phyloP scores from a whole-genome alignment of 2,329 filamentous ascomycete species.

The Cladosporium austrohemisphaericum region DNA sequence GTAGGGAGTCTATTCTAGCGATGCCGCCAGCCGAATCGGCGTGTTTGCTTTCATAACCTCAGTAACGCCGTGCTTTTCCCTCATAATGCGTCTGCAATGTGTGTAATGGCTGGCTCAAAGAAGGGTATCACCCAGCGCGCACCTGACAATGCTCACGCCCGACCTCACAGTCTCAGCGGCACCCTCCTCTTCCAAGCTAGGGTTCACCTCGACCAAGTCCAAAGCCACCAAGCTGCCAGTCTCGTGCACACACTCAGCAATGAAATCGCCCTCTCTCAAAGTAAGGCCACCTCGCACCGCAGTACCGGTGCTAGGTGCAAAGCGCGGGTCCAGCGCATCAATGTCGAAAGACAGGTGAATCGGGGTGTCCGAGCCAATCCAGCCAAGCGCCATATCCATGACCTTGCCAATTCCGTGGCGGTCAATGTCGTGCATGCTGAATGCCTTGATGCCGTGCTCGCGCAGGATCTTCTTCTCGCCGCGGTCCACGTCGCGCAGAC shows the following conservation, averaged over 20 bases:
- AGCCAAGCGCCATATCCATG: conserved; percentile 96
- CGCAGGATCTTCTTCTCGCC: conserved; percentile 89
- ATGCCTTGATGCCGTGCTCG: conserved; percentile 88
- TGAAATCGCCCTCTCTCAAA: conserved; percentile 92
- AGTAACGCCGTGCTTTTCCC: neutral
- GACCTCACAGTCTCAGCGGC: conserved; percentile 84
- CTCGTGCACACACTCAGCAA: conserved; percentile 66
- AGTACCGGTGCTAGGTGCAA: conserved; percentile 93
- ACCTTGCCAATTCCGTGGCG: conserved; percentile 89
- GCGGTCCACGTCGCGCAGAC: conserved; percentile 85
- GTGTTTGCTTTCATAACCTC: neutral
- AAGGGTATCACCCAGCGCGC: conserved; percentile 86
- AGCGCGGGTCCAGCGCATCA: conserved; percentile 91
- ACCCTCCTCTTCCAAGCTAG: conserved; percentile 51
- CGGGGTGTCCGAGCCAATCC: conserved; percentile 90
- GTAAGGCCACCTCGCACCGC: conserved; percentile 91
- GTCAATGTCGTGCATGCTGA: conserved; percentile 98
- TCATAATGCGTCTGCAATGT: neutral
- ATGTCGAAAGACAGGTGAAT: conserved; percentile 98
- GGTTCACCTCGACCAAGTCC: conserved; percentile 55
- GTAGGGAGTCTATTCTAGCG: neutral
- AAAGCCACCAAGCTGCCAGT: conserved; percentile 56
- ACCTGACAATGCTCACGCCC: conserved; percentile 85
- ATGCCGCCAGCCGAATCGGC: neutral
- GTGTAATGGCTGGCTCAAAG: conserved; percentile 47